Base-by-base conservation (phyloP, 1,284 basidiomycete genomes). In the Hemileia vastatrix region DNA sequence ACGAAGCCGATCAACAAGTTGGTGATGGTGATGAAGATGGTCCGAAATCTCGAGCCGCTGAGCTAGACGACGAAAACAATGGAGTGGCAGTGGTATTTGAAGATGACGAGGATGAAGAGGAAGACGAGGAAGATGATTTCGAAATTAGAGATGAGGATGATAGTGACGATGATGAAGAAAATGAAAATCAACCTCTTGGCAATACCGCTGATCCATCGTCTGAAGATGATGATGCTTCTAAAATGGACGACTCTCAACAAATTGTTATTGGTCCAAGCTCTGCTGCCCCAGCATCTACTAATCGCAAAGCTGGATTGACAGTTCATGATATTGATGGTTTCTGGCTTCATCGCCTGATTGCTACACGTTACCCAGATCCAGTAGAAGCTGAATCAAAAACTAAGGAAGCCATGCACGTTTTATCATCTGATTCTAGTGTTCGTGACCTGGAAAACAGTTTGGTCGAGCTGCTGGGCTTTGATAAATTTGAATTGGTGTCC, bases 371-470 rank as follows among this genome's bases (percentile, higher is more conserved):
- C 74, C 83, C 91, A 2, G 95, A 98, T 75, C 90, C 92, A 1
- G 87, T 94, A 69, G 94, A 93, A 32, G 88, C 92, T 0, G 86
- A 90, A 65, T 88, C 92, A 76, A 94, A 98, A 75, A 89, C 95
- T 0, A 79, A 86, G 1, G 80, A 85, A 9, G 90, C 94, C 0
- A 84, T 98, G 63, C 84, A 85, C 58, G 86, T 94, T 72, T 86
- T 99, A 50, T 85, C 85, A 21, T 70, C 74, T 43, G 93, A 92
- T 6, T 88, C 88, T 21, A 85, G 83, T 76, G 80, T 90, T 40
- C 89, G 95, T 64, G 94, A 98, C 77, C 88, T 89, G 75, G 95
- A 99, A 77, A 99, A 98, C 78, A 84, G 86, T 71, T 82, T 99
- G 31, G 97, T 97, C 86, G 94, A 97, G 69, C 81, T 98, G 36